Conservation (phyloP, 2,329 filamentous ascomycete genomes). For the Colletotrichum filicis region DNA sequence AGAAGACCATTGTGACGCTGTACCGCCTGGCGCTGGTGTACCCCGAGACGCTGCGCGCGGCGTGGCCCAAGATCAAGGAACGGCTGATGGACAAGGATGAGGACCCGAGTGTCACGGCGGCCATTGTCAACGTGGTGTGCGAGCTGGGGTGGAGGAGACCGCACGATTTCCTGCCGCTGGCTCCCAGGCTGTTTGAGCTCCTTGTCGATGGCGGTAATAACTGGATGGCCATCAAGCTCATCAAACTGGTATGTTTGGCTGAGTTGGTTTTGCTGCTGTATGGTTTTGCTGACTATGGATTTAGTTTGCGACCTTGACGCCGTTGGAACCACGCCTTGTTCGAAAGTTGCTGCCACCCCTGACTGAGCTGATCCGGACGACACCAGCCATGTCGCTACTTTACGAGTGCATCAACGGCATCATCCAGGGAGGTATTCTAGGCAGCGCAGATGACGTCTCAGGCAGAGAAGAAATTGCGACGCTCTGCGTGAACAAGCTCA, state of each 20-base stretch:
- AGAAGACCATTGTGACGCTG: slow-evolving; percentile 95
- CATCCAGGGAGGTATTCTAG: slow-evolving; percentile 94
- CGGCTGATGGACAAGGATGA: slow-evolving; percentile 89
- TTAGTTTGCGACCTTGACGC: slow-evolving; percentile 93
- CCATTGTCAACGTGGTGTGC: slow-evolving; percentile 96
- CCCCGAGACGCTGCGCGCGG: slow-evolving; percentile 89
- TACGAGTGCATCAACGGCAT: slow-evolving; percentile 99
- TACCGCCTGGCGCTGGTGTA: slow-evolving; percentile 97
- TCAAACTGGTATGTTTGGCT: slow-evolving; percentile 79
- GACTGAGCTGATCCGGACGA: slow-evolving; percentile 93
- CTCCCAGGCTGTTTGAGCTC: slow-evolving; percentile 90
- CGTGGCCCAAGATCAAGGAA: slow-evolving; percentile 98
- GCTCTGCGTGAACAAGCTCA: slow-evolving; percentile 90
- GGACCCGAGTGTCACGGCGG: slow-evolving; percentile 92
- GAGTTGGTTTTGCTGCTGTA: neutral
- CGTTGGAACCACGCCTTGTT: slow-evolving; percentile 89
- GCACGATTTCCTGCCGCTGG: slow-evolving; percentile 91
- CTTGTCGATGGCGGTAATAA: slow-evolving; percentile 94
- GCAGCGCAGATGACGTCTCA: slow-evolving; percentile 80
- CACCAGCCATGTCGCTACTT: slow-evolving; percentile 95
- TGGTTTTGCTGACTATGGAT: slow-evolving; percentile 6
- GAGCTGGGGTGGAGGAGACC: slow-evolving; percentile 95
- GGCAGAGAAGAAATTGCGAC: slow-evolving; percentile 93
- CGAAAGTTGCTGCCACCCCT: slow-evolving; percentile 92
- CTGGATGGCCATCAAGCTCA: slow-evolving; percentile 99